Evolutionary conservation across 352 stramenopile genomes (phyloP).

Genomic region (Phytophthora rubi): DNA sequence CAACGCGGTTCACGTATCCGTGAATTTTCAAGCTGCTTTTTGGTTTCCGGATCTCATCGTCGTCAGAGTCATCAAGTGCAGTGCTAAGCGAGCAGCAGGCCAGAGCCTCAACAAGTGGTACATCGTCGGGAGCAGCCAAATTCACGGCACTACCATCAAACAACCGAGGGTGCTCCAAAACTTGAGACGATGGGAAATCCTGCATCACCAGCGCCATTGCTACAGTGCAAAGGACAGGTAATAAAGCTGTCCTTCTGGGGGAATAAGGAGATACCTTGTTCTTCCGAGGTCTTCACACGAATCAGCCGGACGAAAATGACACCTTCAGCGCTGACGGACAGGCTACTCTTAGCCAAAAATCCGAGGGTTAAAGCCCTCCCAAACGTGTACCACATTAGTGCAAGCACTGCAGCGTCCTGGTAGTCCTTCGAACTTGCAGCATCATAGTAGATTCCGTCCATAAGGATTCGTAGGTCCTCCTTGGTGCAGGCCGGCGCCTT

Average conservation of each 20-base stretch:
- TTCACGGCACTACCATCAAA: not conserved
- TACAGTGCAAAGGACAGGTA: conserved; percentile 7
- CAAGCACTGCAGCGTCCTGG: conserved; percentile 29
- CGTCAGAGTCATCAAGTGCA: not conserved
- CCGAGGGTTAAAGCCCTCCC: conserved; percentile 14
- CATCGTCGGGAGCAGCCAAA: not conserved
- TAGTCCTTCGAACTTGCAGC: conserved; percentile 12
- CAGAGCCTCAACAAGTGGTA: conserved; percentile 3
- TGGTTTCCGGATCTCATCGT: not conserved
- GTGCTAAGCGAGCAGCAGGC: not conserved
- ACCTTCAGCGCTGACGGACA: conserved; percentile 1
- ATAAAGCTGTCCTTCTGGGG: conserved; percentile 16
- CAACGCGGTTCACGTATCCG: conserved; percentile 3
- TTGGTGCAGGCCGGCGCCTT: conserved; percentile 25
- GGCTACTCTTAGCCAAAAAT: conserved; percentile 19
- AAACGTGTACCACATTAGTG: conserved; percentile 27
- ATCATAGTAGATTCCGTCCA: conserved; percentile 20
- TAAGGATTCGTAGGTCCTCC: conserved; percentile 17
- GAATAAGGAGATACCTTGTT: conserved; percentile 9
- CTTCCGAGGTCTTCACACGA: conserved; percentile 7
- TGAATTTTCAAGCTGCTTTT: conserved; percentile 12
- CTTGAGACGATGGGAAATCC: not conserved
- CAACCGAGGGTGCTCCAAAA: not conserved
- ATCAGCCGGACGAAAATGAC: conserved; percentile 23
- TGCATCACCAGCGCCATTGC: conserved; percentile 12